Evolutionary conservation across 2,329 filamentous ascomycete species (phyloP).

Genomic region (Diaporthe sp.): DNA sequence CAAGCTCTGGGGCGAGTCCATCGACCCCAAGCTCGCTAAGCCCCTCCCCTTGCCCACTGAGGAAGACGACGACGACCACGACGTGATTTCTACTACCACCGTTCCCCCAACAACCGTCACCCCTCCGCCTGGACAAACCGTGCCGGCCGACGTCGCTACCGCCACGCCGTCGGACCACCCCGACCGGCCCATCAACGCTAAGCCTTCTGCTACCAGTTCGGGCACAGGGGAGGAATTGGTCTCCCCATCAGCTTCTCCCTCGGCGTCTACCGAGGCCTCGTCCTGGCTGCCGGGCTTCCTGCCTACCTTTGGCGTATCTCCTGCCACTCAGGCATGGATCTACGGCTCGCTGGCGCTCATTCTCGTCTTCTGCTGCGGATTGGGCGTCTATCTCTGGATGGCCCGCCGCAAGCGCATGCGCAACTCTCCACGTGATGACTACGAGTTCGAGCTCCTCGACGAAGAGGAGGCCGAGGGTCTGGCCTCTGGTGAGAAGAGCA

Average conservation of each 20-base stretch:
- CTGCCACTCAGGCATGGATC: constrained; percentile 92
- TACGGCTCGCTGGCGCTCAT: constrained; percentile 89
- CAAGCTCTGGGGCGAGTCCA: constrained; percentile 91
- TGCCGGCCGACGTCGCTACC: constrained; percentile 43
- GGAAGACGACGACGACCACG: constrained; percentile 86
- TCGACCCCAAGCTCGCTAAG: constrained; percentile 78
- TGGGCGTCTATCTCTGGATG: constrained; percentile 85
- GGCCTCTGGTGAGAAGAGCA: constrained; percentile 54
- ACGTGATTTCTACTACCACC: constrained; percentile 72
- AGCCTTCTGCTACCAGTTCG: constrained; percentile 48
- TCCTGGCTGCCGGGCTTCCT: constrained; percentile 88
- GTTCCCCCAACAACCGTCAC: constrained; percentile 72
- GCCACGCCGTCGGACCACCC: constrained; percentile 70
- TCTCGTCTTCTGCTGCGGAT: constrained; percentile 80
- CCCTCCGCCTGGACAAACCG: constrained; percentile 58
- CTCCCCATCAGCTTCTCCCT: constrained; percentile 45
- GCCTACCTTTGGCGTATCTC: constrained; percentile 89
- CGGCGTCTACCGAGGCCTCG: constrained; percentile 53
- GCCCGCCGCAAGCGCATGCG: constrained; percentile 81
- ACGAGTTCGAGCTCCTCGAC: constrained; percentile 94
- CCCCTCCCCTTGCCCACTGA: constrained; percentile 85
- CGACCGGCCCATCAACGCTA: constrained; percentile 68
- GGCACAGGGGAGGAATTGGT: constrained; percentile 40
- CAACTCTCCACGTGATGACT: constrained; percentile 81
- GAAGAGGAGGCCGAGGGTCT: constrained; percentile 77